These are phyloP conservation scores for Colletotrichum eleusines DNA, from an alignment of 2,329 filamentous ascomycete genomes.

Conservation along the genomic window DNA sequence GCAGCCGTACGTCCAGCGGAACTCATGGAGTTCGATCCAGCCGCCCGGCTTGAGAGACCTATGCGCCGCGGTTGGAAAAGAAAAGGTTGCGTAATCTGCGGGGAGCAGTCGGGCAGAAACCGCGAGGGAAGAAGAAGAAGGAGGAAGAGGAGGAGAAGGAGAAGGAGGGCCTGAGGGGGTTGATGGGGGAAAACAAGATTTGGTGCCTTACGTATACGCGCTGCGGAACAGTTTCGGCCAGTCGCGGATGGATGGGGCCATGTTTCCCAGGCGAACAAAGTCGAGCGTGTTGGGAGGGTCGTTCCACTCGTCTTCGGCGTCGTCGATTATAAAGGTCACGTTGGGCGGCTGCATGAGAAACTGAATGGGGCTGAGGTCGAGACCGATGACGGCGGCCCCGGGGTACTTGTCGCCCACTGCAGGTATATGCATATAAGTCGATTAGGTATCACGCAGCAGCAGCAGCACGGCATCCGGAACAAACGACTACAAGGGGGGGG, in stretches of 20 bases:
- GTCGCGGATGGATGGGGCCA: slow-evolving; percentile 57
- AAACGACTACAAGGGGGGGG: neutral
- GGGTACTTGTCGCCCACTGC: slow-evolving; percentile 73
- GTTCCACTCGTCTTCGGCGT: slow-evolving; percentile 62
- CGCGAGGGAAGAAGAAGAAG: slow-evolving; percentile 57
- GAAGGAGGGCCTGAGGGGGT: slow-evolving; percentile 44
- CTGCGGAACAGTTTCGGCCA: slow-evolving; percentile 67
- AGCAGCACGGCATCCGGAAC: neutral
- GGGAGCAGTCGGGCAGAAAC: slow-evolving; percentile 44
- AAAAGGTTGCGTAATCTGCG: slow-evolving; percentile 58
- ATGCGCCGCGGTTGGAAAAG: slow-evolving; percentile 62
- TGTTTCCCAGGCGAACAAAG: slow-evolving; percentile 70
- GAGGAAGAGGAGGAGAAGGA: too few species aligned
- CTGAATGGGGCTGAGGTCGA: slow-evolving; percentile 76
- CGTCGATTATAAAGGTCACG: slow-evolving; percentile 80
- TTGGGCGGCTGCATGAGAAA: slow-evolving; percentile 76
- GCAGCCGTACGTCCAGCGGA: slow-evolving; percentile 52
- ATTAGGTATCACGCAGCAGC: too few species aligned
- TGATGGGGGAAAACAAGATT: neutral
- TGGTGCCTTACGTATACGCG: slow-evolving; percentile 60
- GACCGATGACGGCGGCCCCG: slow-evolving; percentile 68
- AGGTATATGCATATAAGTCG: slow-evolving; percentile 48
- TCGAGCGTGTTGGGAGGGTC: slow-evolving; percentile 60
- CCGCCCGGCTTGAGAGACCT: slow-evolving; percentile 61
- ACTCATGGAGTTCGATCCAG: slow-evolving; percentile 67